phyloP scores from a whole-genome alignment of 2,329 filamentous ascomycete genomes.

The Corynespora cassiicola region DNA sequence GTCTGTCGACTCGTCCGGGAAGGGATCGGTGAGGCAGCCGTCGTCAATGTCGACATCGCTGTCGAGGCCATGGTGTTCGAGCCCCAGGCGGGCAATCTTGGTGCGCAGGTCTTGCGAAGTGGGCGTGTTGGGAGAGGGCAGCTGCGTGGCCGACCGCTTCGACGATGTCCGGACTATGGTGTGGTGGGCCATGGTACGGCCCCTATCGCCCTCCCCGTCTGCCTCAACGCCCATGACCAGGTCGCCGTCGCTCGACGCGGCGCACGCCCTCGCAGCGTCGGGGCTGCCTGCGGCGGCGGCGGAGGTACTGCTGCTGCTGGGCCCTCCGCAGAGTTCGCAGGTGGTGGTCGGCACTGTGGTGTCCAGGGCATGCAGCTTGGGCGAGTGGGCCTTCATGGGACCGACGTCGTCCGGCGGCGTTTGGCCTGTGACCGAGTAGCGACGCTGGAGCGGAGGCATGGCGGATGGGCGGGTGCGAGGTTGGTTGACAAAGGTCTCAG shows the following conservation, averaged over 20 bases:
- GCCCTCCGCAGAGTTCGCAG: slow-evolving; percentile 41
- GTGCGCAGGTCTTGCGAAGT: slow-evolving; percentile 37
- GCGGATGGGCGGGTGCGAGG: slow-evolving; percentile 4
- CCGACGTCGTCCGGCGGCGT: slow-evolving; percentile 42
- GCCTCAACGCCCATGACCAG: slow-evolving; percentile 15
- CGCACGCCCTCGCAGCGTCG: slow-evolving; percentile 11
- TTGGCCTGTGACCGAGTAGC: slow-evolving; percentile 46
- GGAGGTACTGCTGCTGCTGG: no score
- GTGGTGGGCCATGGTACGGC: slow-evolving; percentile 34
- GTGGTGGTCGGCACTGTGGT: slow-evolving; percentile 38
- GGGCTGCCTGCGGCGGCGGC: slow-evolving; percentile 27
- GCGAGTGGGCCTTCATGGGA: slow-evolving; percentile 37
- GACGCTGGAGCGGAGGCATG: slow-evolving; percentile 41
- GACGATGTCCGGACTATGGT: slow-evolving; percentile 36
- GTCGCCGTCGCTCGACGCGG: slow-evolving; percentile 15
- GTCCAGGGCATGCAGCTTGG: slow-evolving; percentile 45
- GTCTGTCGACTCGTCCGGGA: slow-evolving; percentile 21
- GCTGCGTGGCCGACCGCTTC: slow-evolving; percentile 44
- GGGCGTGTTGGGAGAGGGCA: slow-evolving; percentile 43
- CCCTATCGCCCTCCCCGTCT: slow-evolving; percentile 23
- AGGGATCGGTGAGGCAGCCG: slow-evolving; percentile 28
- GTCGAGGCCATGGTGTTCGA: slow-evolving; percentile 18
- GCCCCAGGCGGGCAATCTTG: slow-evolving; percentile 40
- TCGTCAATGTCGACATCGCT: slow-evolving; percentile 20
- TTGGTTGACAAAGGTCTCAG: background rate